Evolutionary conservation across 2,329 filamentous ascomycete genomes (phyloP).

Genomic region (Talaromyces verruculosus): DNA sequence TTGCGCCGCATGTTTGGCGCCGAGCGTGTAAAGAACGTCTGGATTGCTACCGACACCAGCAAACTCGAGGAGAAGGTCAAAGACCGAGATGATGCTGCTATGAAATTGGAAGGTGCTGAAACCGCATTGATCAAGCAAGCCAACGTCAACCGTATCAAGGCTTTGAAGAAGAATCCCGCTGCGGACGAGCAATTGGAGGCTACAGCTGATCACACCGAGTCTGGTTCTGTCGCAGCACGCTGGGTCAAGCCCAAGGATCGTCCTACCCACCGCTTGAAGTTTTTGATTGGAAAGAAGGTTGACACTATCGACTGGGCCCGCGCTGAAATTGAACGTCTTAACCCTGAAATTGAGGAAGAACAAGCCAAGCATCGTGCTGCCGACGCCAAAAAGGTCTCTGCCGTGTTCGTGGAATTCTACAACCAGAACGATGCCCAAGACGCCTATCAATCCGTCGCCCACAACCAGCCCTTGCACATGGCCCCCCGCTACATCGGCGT

Average conservation of each 20-base stretch:
- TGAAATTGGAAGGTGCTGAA: conserved; percentile 82
- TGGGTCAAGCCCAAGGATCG: conserved; percentile 73
- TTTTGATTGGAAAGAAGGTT: conserved; percentile 78
- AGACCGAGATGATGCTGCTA: conserved; percentile 74
- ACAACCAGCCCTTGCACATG: conserved; percentile 86
- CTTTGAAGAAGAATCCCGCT: conserved; percentile 59
- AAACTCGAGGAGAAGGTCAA: conserved; percentile 78
- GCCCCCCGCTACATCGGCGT: conserved; percentile 81
- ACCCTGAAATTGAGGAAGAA: conserved; percentile 66
- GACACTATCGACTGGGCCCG: conserved; percentile 93
- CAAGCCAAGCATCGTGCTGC: conserved; percentile 67
- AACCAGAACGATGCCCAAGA: conserved; percentile 79
- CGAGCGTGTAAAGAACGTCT: conserved; percentile 77
- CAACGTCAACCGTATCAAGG: conserved; percentile 69
- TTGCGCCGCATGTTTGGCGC: conserved; percentile 75
- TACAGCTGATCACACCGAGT: conserved; percentile 58
- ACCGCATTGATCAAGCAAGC: conserved; percentile 78
- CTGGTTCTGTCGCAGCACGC: conserved; percentile 68
- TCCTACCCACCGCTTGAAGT: conserved; percentile 72
- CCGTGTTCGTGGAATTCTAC: conserved; percentile 89
- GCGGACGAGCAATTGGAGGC: conserved; percentile 43
- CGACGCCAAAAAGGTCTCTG: conserved; percentile 65
- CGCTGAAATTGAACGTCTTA: conserved; percentile 70
- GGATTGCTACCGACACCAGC: conserved; percentile 75
- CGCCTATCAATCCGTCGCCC: conserved; percentile 81